Conservation (phyloP, 345 rosid species). For the Psidium guajava region DNA sequence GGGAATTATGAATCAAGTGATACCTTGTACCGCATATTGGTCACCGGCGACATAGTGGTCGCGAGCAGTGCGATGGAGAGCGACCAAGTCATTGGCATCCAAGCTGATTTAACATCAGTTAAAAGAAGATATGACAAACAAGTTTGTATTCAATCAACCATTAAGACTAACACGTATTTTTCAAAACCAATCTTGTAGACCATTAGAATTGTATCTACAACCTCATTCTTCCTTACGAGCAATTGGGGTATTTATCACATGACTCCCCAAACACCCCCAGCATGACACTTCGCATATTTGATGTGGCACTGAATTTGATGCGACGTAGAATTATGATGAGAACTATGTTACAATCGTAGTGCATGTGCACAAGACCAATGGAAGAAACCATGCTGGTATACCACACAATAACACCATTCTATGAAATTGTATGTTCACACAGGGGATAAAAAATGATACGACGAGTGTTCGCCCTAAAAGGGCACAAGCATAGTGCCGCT, state of each 20-base stretch:
- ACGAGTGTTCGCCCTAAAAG: not conserved
- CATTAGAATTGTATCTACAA: not conserved
- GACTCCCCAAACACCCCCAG: not conserved
- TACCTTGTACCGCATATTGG: not conserved
- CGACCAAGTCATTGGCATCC: no score
- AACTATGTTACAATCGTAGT: not conserved
- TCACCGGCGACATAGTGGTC: no score
- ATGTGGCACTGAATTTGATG: not conserved
- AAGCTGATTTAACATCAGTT: not conserved
- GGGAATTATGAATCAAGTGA: not conserved
- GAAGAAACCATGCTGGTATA: not conserved
- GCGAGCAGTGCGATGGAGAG: no score
- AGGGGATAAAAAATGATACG: not conserved
- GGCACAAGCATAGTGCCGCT: not conserved
- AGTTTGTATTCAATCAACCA: not conserved
- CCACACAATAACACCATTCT: not conserved
- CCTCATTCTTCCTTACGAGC: not conserved
- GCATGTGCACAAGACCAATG: not conserved
- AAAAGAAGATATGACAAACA: not conserved
- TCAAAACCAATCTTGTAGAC: not conserved
- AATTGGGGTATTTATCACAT: not conserved
- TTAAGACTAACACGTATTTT: not conserved
- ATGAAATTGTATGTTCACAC: not conserved
- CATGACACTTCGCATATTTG: not conserved
- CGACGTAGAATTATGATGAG: not conserved